Evolutionary conservation across 352 stramenopile genomes (phyloP).

Genomic region (Phytophthora multivora): DNA sequence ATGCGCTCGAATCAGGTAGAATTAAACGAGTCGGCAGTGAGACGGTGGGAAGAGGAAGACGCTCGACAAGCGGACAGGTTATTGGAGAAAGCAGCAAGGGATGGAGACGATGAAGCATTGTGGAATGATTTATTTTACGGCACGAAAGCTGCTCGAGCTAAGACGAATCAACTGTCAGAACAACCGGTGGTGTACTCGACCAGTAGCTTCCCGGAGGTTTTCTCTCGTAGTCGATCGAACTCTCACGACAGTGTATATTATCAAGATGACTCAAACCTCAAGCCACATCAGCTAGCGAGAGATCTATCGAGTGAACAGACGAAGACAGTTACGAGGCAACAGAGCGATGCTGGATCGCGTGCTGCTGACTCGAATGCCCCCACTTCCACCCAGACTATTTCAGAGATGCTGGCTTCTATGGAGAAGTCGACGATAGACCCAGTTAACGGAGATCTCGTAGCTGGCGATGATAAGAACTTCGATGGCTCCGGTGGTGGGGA

Average conservation of each 20-base stretch:
- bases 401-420: conserved; percentile 28
- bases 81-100: conserved; percentile 29
- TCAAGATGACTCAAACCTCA: neutral
- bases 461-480: conserved; percentile 10
- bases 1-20: conserved; percentile 34
- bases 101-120: conserved; percentile 30
- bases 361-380: conserved; percentile 15
- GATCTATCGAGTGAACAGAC: conserved; percentile 22
- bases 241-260: conserved; percentile 17
- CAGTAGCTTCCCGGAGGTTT: conserved; percentile 28
- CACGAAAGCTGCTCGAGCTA: conserved; percentile 25
- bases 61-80: conserved; percentile 30
- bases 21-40: conserved; percentile 19
- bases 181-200: conserved; percentile 30
- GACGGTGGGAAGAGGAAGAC: conserved; percentile 32
- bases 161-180: conserved; percentile 18
- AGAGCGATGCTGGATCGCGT: conserved; percentile 15
- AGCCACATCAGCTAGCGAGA: neutral
- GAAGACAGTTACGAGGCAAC: conserved; percentile 10
- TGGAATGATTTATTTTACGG: conserved; percentile 52
- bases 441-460: conserved; percentile 4
- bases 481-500: conserved; percentile 12
- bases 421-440: conserved; percentile 4
- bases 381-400: conserved; percentile 25
- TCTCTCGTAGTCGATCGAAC: conserved; percentile 15